These are phyloP conservation scores for Xylaria palmicola DNA, from an alignment of 495 filamentous ascomycete species.

Conservation along the genomic window DNA sequence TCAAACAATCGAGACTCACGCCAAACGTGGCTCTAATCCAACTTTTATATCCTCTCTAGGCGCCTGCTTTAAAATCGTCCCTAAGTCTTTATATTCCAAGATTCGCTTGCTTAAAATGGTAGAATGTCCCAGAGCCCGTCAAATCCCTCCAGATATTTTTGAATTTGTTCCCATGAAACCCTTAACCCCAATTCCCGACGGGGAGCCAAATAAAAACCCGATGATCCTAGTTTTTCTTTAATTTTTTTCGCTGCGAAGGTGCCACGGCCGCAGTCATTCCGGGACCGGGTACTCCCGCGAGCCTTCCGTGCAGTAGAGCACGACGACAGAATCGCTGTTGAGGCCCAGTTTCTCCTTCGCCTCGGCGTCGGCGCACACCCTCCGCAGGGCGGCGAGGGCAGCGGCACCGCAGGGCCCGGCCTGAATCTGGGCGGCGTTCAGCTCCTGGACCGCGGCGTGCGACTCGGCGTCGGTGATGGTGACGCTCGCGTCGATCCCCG, in stretches of 20 bases:
- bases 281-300: conserved; percentile 24
- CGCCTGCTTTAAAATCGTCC: conserved; percentile 12
- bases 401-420: conserved; percentile 65
- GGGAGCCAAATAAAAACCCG: not conserved
- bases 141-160: not conserved
- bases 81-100: not conserved
- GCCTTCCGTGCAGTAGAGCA: conserved; percentile 40
- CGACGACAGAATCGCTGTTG: conserved; percentile 47
- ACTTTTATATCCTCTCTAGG: conserved; percentile 14
- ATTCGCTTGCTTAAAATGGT: not conserved
- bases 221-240: conserved; percentile 4
- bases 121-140: not conserved
- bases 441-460: conserved; percentile 50
- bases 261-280: not conserved
- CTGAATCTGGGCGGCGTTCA: conserved; percentile 42
- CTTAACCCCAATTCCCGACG: not conserved
- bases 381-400: conserved; percentile 56
- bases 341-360: conserved; percentile 31
- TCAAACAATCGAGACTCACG: no score
- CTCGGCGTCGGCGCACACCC: conserved; percentile 31
- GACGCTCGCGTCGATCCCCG: conserved; percentile 56
- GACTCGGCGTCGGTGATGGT: conserved; percentile 55
- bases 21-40: conserved; percentile 1
- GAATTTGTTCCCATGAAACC: not conserved
- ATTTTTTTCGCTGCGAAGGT: not conserved